Conservation (phyloP, 164 flowering plant genomes). For the Akebia trifoliata region DNA sequence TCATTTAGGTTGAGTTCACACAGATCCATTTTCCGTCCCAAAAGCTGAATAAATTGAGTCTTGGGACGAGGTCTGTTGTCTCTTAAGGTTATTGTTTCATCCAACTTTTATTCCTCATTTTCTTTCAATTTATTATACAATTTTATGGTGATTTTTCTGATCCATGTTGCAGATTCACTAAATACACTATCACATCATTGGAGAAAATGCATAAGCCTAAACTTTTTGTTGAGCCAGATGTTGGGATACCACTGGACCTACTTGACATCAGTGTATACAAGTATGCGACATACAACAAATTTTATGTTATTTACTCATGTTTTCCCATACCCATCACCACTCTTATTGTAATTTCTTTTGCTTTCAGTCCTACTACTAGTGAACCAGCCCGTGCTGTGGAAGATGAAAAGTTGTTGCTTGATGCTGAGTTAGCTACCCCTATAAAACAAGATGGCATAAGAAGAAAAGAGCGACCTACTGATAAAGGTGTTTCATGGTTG, state of each 20-base stretch:
- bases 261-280: slow-evolving; percentile 96
- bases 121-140: background rate
- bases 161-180: slow-evolving; percentile 57
- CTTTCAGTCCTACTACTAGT: slow-evolving; percentile 57
- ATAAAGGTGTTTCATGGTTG: slow-evolving; percentile 95
- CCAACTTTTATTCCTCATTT: background rate
- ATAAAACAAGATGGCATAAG: slow-evolving; percentile 72
- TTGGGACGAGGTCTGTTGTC: too few relatives aligned
- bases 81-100: too few relatives aligned
- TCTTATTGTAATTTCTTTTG: too few relatives aligned
- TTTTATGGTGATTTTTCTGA: background rate
- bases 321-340: too few relatives aligned
- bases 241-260: slow-evolving; percentile 94
- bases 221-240: slow-evolving; percentile 85
- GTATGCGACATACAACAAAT: slow-evolving; percentile 48
- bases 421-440: slow-evolving; percentile 64
- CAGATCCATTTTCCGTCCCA: too few relatives aligned
- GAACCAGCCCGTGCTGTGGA: slow-evolving; percentile 68
- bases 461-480: slow-evolving; percentile 90
- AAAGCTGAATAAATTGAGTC: too few relatives aligned
- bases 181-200: slow-evolving; percentile 75
- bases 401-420: slow-evolving; percentile 84
- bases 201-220: slow-evolving; percentile 95
- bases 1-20: too few relatives aligned
- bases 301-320: too few relatives aligned